A percentile compares a stretch with the other conserved stretches of the same genome.
Evolutionary conservation across 1,284 basidiomycete species (phyloP).

Genomic region (Apiotrichum sp.): DNA sequence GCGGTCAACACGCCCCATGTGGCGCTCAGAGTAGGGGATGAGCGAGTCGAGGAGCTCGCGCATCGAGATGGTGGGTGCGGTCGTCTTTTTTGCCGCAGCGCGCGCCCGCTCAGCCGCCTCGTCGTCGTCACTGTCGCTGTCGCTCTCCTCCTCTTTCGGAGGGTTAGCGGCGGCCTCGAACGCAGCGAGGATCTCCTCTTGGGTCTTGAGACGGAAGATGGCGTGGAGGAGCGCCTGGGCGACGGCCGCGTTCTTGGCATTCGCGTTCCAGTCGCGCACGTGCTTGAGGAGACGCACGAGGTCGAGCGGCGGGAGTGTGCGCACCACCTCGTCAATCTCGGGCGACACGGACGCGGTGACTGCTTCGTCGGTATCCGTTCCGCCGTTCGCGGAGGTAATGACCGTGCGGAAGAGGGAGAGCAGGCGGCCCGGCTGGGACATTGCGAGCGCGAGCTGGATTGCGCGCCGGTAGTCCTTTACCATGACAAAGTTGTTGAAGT

Average conservation of each 20-base stretch:
- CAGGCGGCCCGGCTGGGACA: constrained; percentile 87
- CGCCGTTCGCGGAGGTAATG: constrained; percentile 1
- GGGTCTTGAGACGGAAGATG: constrained; percentile 66
- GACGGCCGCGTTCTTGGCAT: constrained; percentile 72
- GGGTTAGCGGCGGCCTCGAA: constrained; percentile 50
- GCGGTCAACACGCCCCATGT: constrained; percentile 76
- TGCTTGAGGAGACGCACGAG: constrained; percentile 76
- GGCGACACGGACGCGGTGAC: constrained; percentile 56
- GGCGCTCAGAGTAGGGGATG: constrained; percentile 89
- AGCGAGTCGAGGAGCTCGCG: constrained; percentile 77
- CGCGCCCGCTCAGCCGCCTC: constrained; percentile 21
- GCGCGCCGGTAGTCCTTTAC: constrained; percentile 86
- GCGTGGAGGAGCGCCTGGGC: constrained; percentile 83
- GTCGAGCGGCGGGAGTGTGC: constrained; percentile 63
- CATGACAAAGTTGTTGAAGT: constrained; percentile 82
- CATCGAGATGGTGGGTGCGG: constrained; percentile 40
- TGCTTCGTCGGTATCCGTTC: constrained; percentile 2
- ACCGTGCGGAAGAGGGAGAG: constrained; percentile 71
- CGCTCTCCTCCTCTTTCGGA: constrained; percentile 22
- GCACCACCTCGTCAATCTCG: constrained; percentile 75
- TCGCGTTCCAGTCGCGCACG: constrained; percentile 89
- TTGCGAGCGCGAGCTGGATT: constrained; percentile 80
- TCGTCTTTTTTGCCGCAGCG: constrained; percentile 9
- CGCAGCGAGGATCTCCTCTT: constrained; percentile 66
- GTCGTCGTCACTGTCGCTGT: constrained; percentile 29